Evolutionary conservation across 306 rosid species (phyloP).

Genomic region (Cucumis hystrix): DNA sequence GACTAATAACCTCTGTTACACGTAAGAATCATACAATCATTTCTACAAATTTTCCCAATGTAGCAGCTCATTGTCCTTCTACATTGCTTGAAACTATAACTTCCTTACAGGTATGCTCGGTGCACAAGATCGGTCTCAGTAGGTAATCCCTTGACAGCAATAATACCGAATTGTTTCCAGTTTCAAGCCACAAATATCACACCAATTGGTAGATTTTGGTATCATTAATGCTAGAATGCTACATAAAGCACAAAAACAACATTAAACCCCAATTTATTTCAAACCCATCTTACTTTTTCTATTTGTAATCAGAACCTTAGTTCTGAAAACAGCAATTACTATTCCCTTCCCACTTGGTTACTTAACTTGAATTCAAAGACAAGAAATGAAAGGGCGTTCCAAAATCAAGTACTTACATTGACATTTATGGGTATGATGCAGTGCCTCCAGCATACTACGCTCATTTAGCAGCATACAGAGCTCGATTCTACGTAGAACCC

Average conservation of each 20-base stretch:
- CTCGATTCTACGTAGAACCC: slow-evolving; percentile 71
- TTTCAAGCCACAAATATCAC: not conserved
- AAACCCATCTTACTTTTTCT: not conserved
- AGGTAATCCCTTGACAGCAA: slow-evolving; percentile 18
- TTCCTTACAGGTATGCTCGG: slow-evolving; percentile 43
- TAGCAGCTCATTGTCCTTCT: not conserved
- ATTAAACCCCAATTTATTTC: not conserved
- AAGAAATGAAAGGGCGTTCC: not conserved
- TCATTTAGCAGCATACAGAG: slow-evolving; percentile 67
- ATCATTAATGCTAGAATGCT: not conserved
- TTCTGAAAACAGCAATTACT: not conserved
- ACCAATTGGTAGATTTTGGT: not conserved
- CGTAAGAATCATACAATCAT: slow-evolving; percentile 20
- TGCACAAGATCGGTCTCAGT: slow-evolving; percentile 59
- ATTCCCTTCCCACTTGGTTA: not conserved
- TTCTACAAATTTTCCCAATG: not conserved
- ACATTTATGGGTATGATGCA: slow-evolving; percentile 9
- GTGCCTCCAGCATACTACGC: slow-evolving; percentile 74
- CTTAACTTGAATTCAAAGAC: not conserved
- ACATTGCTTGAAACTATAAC: slow-evolving; percentile 9
- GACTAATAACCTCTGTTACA: slow-evolving; percentile 68
- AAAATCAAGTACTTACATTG: not conserved
- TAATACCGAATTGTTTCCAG: not conserved
- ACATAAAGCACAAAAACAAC: not conserved
- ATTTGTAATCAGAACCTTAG: not conserved